phyloP scores from a whole-genome alignment of 2,329 filamentous ascomycete species.

The Scopulariopsis brevicaulis region DNA sequence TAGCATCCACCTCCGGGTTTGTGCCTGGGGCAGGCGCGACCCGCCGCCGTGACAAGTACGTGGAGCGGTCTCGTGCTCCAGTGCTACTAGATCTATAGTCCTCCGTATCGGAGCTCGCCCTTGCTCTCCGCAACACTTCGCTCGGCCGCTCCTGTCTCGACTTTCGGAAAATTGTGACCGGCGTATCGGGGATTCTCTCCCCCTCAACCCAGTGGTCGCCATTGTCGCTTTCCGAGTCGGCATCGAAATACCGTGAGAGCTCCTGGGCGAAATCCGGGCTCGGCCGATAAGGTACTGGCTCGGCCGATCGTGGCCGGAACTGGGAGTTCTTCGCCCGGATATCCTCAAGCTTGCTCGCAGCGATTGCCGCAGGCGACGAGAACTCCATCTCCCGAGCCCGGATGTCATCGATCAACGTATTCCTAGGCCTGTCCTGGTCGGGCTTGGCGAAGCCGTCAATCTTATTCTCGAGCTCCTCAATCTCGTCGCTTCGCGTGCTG shows the following conservation, averaged over 20 bases:
- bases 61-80: background rate
- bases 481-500: slow-evolving; percentile 36
- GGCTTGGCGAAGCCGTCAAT: slow-evolving; percentile 9
- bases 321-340: slow-evolving; percentile 36
- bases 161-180: slow-evolving; percentile 25
- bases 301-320: slow-evolving; percentile 21
- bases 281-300: slow-evolving; percentile 21
- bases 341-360: slow-evolving; percentile 38
- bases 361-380: slow-evolving; percentile 32
- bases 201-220: slow-evolving; percentile 10
- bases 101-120: background rate
- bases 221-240: slow-evolving; percentile 8
- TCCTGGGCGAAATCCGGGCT: slow-evolving; percentile 14
- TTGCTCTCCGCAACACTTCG: background rate
- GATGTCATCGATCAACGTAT: slow-evolving; percentile 38
- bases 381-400: slow-evolving; percentile 28
- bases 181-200: slow-evolving; percentile 24
- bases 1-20: background rate
- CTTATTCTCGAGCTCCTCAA: slow-evolving; percentile 29
- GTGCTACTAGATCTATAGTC: background rate
- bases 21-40: background rate
- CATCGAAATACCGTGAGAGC: slow-evolving; percentile 10
- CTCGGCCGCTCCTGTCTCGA: slow-evolving; percentile 9
- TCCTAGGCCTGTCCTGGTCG: slow-evolving; percentile 13
- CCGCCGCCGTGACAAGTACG: background rate